Evolutionary conservation across 805 yeast species (phyloP).

Genomic region (Yarrowia divulgata): DNA sequence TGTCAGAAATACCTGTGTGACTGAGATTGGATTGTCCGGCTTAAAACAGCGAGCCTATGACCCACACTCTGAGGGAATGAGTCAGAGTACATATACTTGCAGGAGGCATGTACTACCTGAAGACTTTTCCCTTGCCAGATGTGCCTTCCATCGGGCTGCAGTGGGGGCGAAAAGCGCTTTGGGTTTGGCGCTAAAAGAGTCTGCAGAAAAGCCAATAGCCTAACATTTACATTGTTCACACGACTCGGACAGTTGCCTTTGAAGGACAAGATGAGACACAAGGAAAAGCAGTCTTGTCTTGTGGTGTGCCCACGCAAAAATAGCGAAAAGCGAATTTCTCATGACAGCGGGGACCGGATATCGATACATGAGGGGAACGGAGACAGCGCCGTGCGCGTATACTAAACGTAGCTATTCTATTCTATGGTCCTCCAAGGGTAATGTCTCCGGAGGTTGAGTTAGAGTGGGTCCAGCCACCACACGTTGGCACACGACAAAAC

Average conservation of each 20-base stretch:
- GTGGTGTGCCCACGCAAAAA: not conserved
- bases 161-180: constrained; percentile 22
- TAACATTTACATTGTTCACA: constrained; percentile 29
- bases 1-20: not conserved
- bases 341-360: not conserved
- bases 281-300: not conserved
- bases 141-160: constrained; percentile 30
- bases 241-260: constrained; percentile 12
- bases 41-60: constrained; percentile 1
- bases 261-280: constrained; percentile 5
- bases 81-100: constrained; percentile 37
- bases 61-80: constrained; percentile 21
- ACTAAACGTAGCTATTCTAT: not conserved
- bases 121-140: constrained; percentile 34
- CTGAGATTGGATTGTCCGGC: not conserved
- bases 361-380: not conserved
- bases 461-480: constrained; percentile 19
- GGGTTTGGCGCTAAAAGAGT: constrained; percentile 13
- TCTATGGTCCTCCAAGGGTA: not conserved
- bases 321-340: not conserved
- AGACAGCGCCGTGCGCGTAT: not conserved
- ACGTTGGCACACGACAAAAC: not conserved
- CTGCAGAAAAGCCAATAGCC: not conserved
- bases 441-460: not conserved
- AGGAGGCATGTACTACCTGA: constrained; percentile 27